phyloP scores from a whole-genome alignment of 2,329 filamentous ascomycete species.

The Verticillium albo-atrum region DNA sequence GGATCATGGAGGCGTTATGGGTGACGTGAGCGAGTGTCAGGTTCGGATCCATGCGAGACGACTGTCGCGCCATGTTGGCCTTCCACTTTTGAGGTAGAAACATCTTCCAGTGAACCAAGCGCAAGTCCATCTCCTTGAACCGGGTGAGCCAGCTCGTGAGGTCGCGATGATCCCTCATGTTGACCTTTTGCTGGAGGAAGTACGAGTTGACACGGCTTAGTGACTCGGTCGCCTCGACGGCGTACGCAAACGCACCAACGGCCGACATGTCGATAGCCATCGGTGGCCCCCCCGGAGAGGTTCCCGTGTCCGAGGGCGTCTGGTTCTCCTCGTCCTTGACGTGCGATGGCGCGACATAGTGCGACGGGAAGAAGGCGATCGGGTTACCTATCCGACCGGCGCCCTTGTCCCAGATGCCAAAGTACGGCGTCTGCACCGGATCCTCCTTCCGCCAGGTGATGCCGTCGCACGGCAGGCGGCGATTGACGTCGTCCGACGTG shows the following conservation, averaged over 20 bases:
- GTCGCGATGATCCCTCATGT: constrained; percentile 28
- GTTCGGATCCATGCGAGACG: constrained; percentile 38
- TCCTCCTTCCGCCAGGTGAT: constrained; percentile 30
- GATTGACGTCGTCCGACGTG: constrained; percentile 22
- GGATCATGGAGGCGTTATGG: constrained; percentile 41
- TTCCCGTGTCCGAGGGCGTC: not conserved
- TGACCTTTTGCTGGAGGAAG: constrained; percentile 35
- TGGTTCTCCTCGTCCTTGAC: constrained; percentile 5
- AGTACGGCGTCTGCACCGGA: constrained; percentile 30
- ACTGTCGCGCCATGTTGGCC: constrained; percentile 22
- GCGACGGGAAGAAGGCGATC: constrained; percentile 21
- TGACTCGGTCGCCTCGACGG: constrained; percentile 37
- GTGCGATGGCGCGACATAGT: constrained; percentile 4
- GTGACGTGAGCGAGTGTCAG: constrained; percentile 41
- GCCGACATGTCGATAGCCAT: constrained; percentile 25
- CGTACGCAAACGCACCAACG: constrained; percentile 37
- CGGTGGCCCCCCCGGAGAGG: constrained; percentile 3
- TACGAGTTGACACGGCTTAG: constrained; percentile 34
- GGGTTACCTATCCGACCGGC: constrained; percentile 25
- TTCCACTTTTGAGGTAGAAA: constrained; percentile 33
- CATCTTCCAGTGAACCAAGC: constrained; percentile 36
- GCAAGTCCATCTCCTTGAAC: constrained; percentile 40
- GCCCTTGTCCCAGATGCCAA: constrained; percentile 34
- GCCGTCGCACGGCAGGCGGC: constrained; percentile 28
- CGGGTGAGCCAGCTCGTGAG: constrained; percentile 33